These are phyloP conservation scores for Sphaerobolus stellatus DNA, from an alignment of 1,284 basidiomycete species.

Conservation along the genomic window DNA sequence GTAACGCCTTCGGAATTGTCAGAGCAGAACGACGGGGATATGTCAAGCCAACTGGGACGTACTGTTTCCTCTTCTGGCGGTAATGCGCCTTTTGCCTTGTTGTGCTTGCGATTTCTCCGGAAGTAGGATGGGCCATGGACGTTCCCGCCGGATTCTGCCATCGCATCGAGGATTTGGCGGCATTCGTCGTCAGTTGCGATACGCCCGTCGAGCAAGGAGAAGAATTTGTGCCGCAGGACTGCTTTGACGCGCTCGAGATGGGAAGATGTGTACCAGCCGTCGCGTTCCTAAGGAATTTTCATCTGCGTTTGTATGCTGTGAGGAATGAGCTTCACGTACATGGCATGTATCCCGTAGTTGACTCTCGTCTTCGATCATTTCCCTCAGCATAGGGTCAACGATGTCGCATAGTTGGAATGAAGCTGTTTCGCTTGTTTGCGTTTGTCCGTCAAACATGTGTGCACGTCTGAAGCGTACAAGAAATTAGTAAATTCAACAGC, in stretches of 20 bases:
- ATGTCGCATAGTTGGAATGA: slow-evolving; percentile 95
- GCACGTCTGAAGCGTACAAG: slow-evolving; percentile 43
- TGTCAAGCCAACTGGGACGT: slow-evolving; percentile 26
- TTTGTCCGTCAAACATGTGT: slow-evolving; percentile 88
- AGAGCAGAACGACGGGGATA: not conserved
- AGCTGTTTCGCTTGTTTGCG: slow-evolving; percentile 76
- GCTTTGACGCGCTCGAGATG: slow-evolving; percentile 80
- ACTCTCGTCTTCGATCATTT: slow-evolving; percentile 73
- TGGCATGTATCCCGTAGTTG: slow-evolving; percentile 69
- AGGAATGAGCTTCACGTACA: slow-evolving; percentile 43
- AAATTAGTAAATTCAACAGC: slow-evolving; percentile 8
- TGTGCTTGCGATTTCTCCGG: slow-evolving; percentile 61
- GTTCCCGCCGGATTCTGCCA: slow-evolving; percentile 25
- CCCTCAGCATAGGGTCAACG: slow-evolving; percentile 74
- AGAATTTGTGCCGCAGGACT: slow-evolving; percentile 85
- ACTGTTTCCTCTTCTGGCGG: slow-evolving; percentile 79
- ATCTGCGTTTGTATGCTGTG: not conserved
- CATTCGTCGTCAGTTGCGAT: slow-evolving; percentile 72
- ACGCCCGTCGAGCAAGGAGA: slow-evolving; percentile 75
- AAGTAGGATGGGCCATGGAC: slow-evolving; percentile 42
- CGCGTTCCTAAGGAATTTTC: slow-evolving; percentile 55
- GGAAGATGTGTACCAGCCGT: slow-evolving; percentile 82
- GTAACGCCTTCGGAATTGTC: slow-evolving; percentile 7
- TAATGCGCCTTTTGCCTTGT: slow-evolving; percentile 81
- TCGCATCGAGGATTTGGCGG: slow-evolving; percentile 53